Conservation (phyloP, 208 protist genomes). For the Angomonas ambiguus region DNA sequence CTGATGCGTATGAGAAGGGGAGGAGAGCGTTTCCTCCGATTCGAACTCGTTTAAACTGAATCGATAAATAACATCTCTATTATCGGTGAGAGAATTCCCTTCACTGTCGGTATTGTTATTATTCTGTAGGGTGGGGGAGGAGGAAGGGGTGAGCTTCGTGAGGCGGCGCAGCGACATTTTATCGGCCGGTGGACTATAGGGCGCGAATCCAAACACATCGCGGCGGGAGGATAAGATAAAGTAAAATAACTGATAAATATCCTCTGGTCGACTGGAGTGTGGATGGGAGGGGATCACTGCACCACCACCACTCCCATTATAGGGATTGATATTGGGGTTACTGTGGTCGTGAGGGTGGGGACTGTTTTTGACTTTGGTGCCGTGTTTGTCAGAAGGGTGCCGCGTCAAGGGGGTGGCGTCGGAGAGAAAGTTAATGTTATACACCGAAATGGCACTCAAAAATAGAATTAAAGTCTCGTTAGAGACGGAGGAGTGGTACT, state of each 20-base stretch:
- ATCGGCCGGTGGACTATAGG: not conserved
- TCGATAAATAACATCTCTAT: not conserved
- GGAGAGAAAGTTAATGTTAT: slow-evolving; percentile 2
- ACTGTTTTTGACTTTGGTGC: not conserved
- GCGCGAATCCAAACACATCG: not conserved
- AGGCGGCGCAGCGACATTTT: not conserved
- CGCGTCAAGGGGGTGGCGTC: not conserved
- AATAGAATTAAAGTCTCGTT: not conserved
- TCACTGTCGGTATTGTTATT: not conserved
- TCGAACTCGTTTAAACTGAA: not conserved
- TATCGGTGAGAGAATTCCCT: not conserved
- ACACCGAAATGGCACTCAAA: not conserved
- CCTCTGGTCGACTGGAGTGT: not conserved
- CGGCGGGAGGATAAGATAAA: not conserved
- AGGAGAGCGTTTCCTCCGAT: not conserved
- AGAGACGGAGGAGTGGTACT: not conserved
- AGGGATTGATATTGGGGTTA: not conserved
- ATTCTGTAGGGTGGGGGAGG: no score
- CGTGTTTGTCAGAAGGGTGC: not conserved
- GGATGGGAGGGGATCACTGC: not conserved
- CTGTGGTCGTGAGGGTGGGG: no score
- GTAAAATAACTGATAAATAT: slow-evolving; percentile 6
- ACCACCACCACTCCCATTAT: not conserved
- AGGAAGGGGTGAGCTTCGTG: not conserved
- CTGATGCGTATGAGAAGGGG: not conserved